Evolutionary conservation across 345 rosid genomes (phyloP), one percentile per base, ranked within the genome.

Genomic region (Dipteronia sinensis): DNA sequence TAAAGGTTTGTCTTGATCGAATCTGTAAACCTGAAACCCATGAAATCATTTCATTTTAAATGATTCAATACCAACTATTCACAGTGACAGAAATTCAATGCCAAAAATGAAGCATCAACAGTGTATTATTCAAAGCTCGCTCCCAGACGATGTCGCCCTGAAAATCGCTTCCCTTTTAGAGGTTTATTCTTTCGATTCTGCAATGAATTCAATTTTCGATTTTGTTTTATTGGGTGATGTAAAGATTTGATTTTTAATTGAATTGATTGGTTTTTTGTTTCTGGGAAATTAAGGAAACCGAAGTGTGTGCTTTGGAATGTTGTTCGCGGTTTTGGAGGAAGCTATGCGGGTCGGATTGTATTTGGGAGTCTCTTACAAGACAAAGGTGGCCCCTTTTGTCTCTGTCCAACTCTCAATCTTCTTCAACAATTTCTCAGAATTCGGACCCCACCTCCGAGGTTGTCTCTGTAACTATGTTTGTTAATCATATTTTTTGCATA

Each of bases 251-350:
- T 53, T 29, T 20, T 59, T 3, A 59, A 59, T 59, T 58, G 25
- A 17, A 19, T 56, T 56, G 16, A 1, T 58, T 8, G 22, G 1
- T 58, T 58, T 16, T 56, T 56, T 56, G 7, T n/a, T 58, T 58
- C 10, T 59, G 67, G 53, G 51, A 68, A 56, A 77, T 70, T 40
- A 53, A 92, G 96, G 90, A 80, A 53, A 66, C 58, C 61, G 97
- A 90, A 84, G 78, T 94, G 71, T 90, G 93, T 38, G 80, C 88
- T 38, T 78, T 92, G 70, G 89, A 93, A 27, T 74, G 89, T 79
- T 94, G 97, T 81, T 89, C 94, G 70, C 87, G 78, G 73, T 86
- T 86, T 75, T 94, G 94, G 96, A 89, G 91, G 78, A 84, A 88
- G 70, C 64, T 89, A 4, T 92, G 96, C 55, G 62, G 76, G 68